Base-by-base conservation (phyloP, 2,329 filamentous ascomycete genomes). In the Penicillium sp. region DNA sequence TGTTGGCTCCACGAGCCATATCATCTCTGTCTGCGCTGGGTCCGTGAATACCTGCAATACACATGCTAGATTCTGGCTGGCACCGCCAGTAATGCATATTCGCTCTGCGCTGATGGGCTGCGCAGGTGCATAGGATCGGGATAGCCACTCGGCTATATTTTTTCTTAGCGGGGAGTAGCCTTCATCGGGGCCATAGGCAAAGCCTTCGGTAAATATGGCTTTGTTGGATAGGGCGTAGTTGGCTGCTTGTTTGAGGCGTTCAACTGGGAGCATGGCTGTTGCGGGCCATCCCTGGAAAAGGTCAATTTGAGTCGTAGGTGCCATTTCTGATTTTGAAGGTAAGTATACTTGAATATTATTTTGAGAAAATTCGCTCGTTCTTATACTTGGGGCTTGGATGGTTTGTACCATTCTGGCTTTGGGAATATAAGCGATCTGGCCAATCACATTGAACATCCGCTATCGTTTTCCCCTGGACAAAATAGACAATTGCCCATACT, bases 81-180 rank as follows among this genome's bases (percentile, higher is more conserved):
- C 92, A 13, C 92, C 92, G 40, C 91, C 91, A 0, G 89, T 90
- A 69, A 96, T 87, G 68, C 86, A 89, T 50, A 96, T 87, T 25
- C 89, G 82, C 2, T 85, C 80, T 6, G 80, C 71, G 19, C 72
- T 67, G 29, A 85, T 77, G 3, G 74, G 67, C 2, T 72, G 64
- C 0, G 62, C 25, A 0, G 66, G 67, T 0, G 74, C 72, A 70
- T 90, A 93, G 63, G 86, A 86, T 0, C 68, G 66, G 1, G 80
- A 82, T 23, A 95, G 78, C 89, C 90, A 96, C 25, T 73, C 69
- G 1, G 90, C 86, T 40, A 96, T 76, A 27, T 83, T 82, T 60
- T 84, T 78, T 19, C 90, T 82, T 37, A 93, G 79, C 6, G 85
- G 85, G 58, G 81, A 75, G 67, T 88, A 87, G 19, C 92, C 92